Conservation (phyloP, 1,284 basidiomycete species). For the Ceratobasidium sp. region DNA sequence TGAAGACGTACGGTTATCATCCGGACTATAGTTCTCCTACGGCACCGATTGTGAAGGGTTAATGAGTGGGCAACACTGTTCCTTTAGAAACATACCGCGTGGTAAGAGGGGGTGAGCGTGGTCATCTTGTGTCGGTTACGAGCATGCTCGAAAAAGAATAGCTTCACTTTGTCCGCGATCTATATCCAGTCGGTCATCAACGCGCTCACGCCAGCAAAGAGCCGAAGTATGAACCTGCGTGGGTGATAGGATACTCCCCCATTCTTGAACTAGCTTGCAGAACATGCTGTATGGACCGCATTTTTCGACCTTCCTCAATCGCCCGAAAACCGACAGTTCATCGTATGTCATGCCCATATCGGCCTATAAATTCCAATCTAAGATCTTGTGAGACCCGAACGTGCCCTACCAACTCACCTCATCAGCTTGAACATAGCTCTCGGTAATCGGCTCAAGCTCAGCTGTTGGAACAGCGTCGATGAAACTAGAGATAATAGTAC, state of each 20-base stretch:
- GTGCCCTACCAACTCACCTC: slow-evolving; percentile 65
- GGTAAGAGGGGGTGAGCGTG: slow-evolving; percentile 94
- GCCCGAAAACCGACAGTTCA: slow-evolving; percentile 92
- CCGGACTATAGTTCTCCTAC: slow-evolving; percentile 94
- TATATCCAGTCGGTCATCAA: slow-evolving; percentile 23
- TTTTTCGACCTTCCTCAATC: slow-evolving; percentile 95
- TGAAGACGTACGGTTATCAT: slow-evolving; percentile 86
- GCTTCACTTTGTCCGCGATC: slow-evolving; percentile 97
- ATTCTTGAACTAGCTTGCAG: slow-evolving; percentile 91
- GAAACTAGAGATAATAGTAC: slow-evolving; percentile 66
- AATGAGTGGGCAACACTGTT: slow-evolving; percentile 3
- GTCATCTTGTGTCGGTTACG: slow-evolving; percentile 99
- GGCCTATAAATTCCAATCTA: slow-evolving; percentile 60
- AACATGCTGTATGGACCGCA: slow-evolving; percentile 98
- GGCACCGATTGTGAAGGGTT: slow-evolving; percentile 37
- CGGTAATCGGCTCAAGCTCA: slow-evolving; percentile 95
- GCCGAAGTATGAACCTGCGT: slow-evolving; percentile 64
- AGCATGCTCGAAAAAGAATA: slow-evolving; percentile 97
- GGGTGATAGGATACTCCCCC: slow-evolving; percentile 73
- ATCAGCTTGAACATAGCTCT: slow-evolving; percentile 93
- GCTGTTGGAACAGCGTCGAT: slow-evolving; percentile 92
- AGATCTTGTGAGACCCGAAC: not conserved
- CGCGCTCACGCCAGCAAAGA: not conserved
- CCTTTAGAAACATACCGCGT: slow-evolving; percentile 72
- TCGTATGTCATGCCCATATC: slow-evolving; percentile 99